These are phyloP conservation scores for Cercospora berteroae DNA, from an alignment of 2,329 filamentous ascomycete species.

Conservation along the genomic window DNA sequence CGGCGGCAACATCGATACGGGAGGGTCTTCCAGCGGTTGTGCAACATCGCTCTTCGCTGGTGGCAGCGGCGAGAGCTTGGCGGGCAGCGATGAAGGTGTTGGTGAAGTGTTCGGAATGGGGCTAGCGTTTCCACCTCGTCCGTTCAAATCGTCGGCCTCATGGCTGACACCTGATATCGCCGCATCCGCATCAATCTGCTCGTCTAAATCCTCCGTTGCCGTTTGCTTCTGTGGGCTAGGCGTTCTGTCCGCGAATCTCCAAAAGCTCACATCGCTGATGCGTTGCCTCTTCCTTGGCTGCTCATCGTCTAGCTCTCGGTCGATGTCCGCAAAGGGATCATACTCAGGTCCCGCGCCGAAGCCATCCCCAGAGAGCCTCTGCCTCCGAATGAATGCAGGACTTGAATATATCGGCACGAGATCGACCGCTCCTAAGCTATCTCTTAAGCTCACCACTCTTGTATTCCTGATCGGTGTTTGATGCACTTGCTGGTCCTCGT, in stretches of 20 bases:
- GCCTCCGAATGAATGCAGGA: conserved; percentile 74
- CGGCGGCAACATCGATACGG: conserved; percentile 27
- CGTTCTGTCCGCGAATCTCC: conserved; percentile 71
- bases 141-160: not conserved
- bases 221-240: conserved; percentile 63
- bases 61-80: conserved; percentile 9
- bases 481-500: conserved; percentile 13
- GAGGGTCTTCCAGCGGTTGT: not conserved
- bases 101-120: not conserved
- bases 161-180: not conserved
- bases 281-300: conserved; percentile 65
- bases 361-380: conserved; percentile 66
- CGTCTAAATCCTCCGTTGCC: not conserved
- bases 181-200: not conserved
- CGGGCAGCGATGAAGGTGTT: not conserved
- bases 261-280: conserved; percentile 66
- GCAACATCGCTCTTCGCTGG: not conserved
- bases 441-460: conserved; percentile 18
- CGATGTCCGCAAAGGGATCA: conserved; percentile 63
- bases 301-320: conserved; percentile 60
- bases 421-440: conserved; percentile 19
- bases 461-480: conserved; percentile 10
- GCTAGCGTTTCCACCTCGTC: not conserved
- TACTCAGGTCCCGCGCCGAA: conserved; percentile 59
- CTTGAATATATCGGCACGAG: conserved; percentile 54